Evolutionary conservation across 371 early-diverging fungal species (phyloP), one percentile per base, ranked within the genome.

Genomic region (Furculomyces boomerangus): DNA sequence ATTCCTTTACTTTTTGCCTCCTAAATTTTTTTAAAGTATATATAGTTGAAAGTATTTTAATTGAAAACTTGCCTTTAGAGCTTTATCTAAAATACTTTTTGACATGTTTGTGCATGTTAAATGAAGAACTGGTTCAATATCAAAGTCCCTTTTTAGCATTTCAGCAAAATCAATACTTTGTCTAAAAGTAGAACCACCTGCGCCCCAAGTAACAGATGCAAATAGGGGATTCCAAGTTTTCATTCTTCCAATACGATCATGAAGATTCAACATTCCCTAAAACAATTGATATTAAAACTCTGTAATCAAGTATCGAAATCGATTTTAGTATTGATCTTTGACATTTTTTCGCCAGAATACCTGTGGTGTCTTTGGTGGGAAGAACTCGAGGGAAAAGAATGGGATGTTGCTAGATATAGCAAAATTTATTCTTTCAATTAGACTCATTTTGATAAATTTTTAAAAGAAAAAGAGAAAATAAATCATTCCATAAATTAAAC

Each of bases 61-160:
- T 16, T 5, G 22, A 30, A 28, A 18, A 8, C 58, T 56, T 64
- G 78, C 79, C 62, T 71, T 60, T 43, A 95, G 69, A 0, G 93
- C 93, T 26, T 65, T 58, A 59, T 94, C 91, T 30, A 95, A 73
- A 57, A 77, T 84, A 35, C 69, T 77, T n/a, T 76, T 73, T 37
- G 83, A 86, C 89, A 93, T 92, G 70, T 96, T 96, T 56, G 97
- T 93, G 64, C 94, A 93, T 0, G 97, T 93, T 61, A 96, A 68
- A 64, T 96, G 97, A 90, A 96, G 88, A 59, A 85, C 78, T 0
- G 91, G 83, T 57, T 91, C 88, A 14, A 93, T 70, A 1, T 90
- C 91, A 51, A 86, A 81, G 0, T 87, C 76, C 13, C 75, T 73
- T 68, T 93, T 91, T 16, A 88, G 85, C 1, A 83, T 84, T 0